A percentile compares a stretch with the other conserved stretches of the same genome.
phyloP scores from a whole-genome alignment of 805 yeast species.

The Ogataea ramenticola region DNA sequence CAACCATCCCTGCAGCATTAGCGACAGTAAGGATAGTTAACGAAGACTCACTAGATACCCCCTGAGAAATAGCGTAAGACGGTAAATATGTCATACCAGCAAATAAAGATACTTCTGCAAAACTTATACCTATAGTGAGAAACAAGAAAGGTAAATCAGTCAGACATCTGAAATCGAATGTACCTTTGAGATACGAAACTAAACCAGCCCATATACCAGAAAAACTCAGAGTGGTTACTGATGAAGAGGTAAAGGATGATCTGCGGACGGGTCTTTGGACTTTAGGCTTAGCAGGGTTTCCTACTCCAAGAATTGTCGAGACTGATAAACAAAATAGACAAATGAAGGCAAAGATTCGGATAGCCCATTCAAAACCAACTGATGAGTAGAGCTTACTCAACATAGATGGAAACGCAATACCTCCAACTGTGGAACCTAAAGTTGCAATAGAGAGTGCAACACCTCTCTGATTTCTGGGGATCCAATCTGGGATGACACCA shows the following conservation, averaged over 20 bases:
- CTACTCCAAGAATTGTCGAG: constrained; percentile 15
- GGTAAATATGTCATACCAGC: constrained; percentile 42
- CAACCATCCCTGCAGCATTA: constrained; percentile 31
- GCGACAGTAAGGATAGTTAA: constrained; percentile 30
- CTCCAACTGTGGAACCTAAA: constrained; percentile 46
- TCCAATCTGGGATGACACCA: constrained; percentile 56
- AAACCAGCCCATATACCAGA: neutral
- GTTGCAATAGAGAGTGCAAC: constrained; percentile 51
- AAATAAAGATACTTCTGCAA: constrained; percentile 40
- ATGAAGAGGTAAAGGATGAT: neutral
- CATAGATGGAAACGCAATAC: constrained; percentile 42
- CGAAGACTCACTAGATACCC: constrained; percentile 30
- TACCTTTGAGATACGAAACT: constrained; percentile 5
- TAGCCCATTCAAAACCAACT: constrained; percentile 49
- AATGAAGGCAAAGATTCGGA: constrained; percentile 40
- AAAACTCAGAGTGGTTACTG: neutral
- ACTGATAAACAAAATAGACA: constrained; percentile 19
- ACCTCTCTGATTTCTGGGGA: constrained; percentile 38
- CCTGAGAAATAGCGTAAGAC: constrained; percentile 40
- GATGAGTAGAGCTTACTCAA: constrained; percentile 35
- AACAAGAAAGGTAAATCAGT: constrained; percentile 32
- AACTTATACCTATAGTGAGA: constrained; percentile 28
- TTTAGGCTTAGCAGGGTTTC: constrained; percentile 28
- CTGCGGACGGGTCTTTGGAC: constrained; percentile 14
- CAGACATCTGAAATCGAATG: constrained; percentile 28